Evolutionary conservation across 768 basidiomycete species (phyloP), one percentile per base, ranked within the genome.

Genomic region (Suillus cothurnatus): DNA sequence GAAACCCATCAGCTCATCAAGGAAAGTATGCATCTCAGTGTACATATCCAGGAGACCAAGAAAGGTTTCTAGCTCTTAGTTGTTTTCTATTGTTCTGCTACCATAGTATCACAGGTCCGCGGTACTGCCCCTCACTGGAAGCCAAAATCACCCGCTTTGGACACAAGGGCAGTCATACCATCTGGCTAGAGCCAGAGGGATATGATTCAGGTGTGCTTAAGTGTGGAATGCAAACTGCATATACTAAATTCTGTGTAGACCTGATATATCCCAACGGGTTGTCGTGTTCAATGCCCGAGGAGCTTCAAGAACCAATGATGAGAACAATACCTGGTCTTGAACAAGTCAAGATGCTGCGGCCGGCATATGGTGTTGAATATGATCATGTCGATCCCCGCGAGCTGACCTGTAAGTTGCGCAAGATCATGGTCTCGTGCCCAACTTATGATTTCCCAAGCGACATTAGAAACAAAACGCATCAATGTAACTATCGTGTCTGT

Each of bases 121-220:
- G 95, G 23, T 97, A 97, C 74, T 97, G 95, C 68, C 95, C 95
- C 7, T 94, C 93, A 0, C 82, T 97, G 1, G 95, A 97, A 74
- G 87, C 92, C 12, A 97, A 97, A 74, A 86, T 97, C 11, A 80
- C 88, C 45, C 86, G 93, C 15, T 96, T 96, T 73, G 84, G 84
- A 4, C 78, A 91, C 66, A 94, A 91, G 74, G 77, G 80, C 7
- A 77, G 78, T 6, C 95, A 97, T 71, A 87, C 78, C 2, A 84
- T 96, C 49, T 97, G 94, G 94, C 80, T 97, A 4, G 95, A 97
- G 72, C 95, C 94, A 0, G 95, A 97, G 73, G 95, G 95, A 0
- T 95, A 93, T 65, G 92, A 94, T 71, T 92, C 94, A 19, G 88
- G 94, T 92, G 49, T 36, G 73, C 5, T n/a, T n/a, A 6, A 8